Base-by-base conservation (phyloP, 495 filamentous ascomycete genomes). In the Daldinia childiae region DNA sequence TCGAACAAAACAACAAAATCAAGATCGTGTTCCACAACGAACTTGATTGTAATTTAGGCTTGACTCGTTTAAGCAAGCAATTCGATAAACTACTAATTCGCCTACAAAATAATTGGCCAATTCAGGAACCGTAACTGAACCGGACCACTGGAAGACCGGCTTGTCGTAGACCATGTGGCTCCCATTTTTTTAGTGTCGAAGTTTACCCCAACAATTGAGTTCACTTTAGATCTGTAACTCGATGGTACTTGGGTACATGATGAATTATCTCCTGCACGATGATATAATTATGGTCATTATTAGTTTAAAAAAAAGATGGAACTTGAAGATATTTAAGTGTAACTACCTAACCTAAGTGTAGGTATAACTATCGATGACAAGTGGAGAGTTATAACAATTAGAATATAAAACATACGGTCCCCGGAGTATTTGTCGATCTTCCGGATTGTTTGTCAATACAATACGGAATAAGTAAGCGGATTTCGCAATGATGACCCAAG, bases 161-260 rank as follows among this genome's bases (percentile, higher is more conserved):
- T 38, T 63, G 41, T 64, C 24, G 27, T 27, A 66, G 58, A 29
- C 43, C 39, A 17, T 27, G 62, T 68, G 59, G 69, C 56, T 41
- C 36, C 34, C 38, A n/a, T 55, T n/a, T 64, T 54, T 41, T 68
- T 68, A 72, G 58, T 62, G 64, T 24, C 29, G 58, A 58, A 62
- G 32, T 43, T 29, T 69, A 65, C 73, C 75, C 75, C 75, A 77
- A 77, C 75, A 77, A 77, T 77, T 77, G 76, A 77, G 76, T 72
- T 68, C 57, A 65, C 14, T 24, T 41, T 15, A 61, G 57, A 61
- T 62, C 58, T 48, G 17, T 57, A 26, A 73, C 62, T 48, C 43
- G 27, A 64, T 39, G 24, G 26, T 60, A 43, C 38, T 14, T 29
- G 12, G 36, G 36, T 60, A 43, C 57, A 19, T 43, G 21, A 1